Percentiles rank a stretch among this genome's conserved stretches.
Evolutionary conservation across 176 grass and related monocot genomes (phyloP).

Genomic region (Rhynchospora pubera): DNA sequence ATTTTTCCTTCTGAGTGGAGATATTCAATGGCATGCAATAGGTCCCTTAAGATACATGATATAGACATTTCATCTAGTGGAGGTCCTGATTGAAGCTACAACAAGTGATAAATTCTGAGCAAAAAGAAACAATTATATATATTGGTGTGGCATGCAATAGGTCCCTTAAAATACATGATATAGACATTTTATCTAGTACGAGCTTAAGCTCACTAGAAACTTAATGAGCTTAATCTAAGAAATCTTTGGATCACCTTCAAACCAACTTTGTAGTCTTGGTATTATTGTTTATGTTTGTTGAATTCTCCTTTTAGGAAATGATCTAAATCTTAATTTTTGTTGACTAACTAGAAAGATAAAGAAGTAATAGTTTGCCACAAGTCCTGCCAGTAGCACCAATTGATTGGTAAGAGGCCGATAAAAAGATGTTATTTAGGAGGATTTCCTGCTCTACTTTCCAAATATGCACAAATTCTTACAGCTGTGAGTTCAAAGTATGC

Average conservation of each 20-base stretch:
- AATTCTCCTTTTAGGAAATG: no score
- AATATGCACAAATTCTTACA: not conserved
- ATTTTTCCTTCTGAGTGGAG: slow-evolving; percentile 99
- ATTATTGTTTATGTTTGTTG: no score
- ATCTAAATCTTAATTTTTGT: no score
- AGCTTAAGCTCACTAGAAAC: not conserved
- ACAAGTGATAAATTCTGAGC: slow-evolving; percentile 17
- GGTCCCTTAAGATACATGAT: slow-evolving; percentile 83
- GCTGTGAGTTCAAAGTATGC: not conserved
- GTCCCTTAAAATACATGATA: no score
- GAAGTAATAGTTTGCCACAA: not conserved
- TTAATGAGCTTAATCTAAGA: no score
- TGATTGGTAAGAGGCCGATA: not conserved
- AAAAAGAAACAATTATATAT: not conserved
- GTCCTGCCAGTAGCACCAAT: not conserved
- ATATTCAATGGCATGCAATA: slow-evolving; percentile 93
- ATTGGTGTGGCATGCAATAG: not conserved
- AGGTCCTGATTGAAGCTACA: slow-evolving; percentile 78
- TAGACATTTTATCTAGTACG: not conserved
- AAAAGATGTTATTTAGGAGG: not conserved
- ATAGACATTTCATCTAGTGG: slow-evolving; percentile 98
- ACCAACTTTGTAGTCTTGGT: no score
- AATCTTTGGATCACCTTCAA: no score
- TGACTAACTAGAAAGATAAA: no score
- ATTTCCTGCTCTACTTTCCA: not conserved